Evolutionary conservation across 345 rosid species (phyloP).

Genomic region (Eucalyptus caleyi): DNA sequence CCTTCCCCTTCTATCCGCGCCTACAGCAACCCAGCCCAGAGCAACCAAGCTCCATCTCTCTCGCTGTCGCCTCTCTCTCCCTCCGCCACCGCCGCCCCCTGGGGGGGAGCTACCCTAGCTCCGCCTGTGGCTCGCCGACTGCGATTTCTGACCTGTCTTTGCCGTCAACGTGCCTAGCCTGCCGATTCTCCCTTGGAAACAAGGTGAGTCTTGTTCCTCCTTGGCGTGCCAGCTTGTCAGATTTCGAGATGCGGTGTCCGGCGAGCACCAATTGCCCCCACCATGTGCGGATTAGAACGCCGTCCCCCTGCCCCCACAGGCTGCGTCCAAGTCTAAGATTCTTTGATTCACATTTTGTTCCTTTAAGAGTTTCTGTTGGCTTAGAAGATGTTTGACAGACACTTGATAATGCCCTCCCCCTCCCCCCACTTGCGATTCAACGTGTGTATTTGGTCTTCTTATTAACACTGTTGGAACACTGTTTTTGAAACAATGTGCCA

Average conservation of each 20-base stretch:
- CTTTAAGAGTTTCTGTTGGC: not conserved
- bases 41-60: not conserved
- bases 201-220: not conserved
- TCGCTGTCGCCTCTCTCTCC: not conserved
- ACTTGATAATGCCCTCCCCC: not conserved
- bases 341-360: not conserved
- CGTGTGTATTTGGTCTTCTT: not conserved
- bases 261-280: not conserved
- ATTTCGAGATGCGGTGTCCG: not conserved
- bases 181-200: not conserved
- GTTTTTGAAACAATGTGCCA: not conserved
- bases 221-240: not conserved
- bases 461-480: not conserved
- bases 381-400: not conserved
- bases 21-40: not conserved
- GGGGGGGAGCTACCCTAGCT: not conserved
- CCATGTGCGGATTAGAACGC: not conserved
- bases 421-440: not conserved
- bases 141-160: not conserved
- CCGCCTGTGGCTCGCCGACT: not conserved
- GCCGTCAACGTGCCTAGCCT: not conserved
- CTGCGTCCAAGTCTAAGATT: not conserved
- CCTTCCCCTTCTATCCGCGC: not conserved
- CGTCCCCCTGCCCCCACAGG: not conserved
- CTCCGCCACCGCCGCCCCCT: not conserved